Percentiles rank a stretch among this genome's conserved stretches.
phyloP scores from a whole-genome alignment of 2,329 filamentous ascomycete species.

The Zymoseptoria ardabiliae region DNA sequence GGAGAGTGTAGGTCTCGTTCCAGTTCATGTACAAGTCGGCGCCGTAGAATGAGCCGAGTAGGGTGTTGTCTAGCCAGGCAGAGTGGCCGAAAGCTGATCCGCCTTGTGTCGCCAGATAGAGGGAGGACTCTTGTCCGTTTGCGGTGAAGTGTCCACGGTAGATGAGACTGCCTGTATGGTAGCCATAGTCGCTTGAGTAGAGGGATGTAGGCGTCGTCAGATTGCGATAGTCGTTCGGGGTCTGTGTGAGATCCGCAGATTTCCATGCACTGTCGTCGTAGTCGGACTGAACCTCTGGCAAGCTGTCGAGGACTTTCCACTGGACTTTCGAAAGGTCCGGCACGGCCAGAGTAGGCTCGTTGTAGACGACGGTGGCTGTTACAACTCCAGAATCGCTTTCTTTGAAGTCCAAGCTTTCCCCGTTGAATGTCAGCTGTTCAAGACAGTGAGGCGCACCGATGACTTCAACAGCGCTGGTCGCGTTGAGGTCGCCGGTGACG shows the following conservation, averaged over 20 bases:
- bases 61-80: slow-evolving; percentile 57
- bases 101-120: slow-evolving; percentile 54
- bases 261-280: slow-evolving; percentile 68
- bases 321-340: slow-evolving; percentile 52
- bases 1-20: slow-evolving; percentile 52
- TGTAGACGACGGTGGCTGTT: slow-evolving; percentile 45
- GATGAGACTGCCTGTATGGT: slow-evolving; percentile 59
- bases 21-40: slow-evolving; percentile 42
- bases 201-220: slow-evolving; percentile 57
- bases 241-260: slow-evolving; percentile 49
- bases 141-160: slow-evolving; percentile 65
- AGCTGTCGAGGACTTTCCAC: slow-evolving; percentile 64
- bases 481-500: slow-evolving; percentile 65
- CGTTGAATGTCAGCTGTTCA: slow-evolving; percentile 57
- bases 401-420: slow-evolving; percentile 32
- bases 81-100: slow-evolving; percentile 61
- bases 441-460: slow-evolving; percentile 49
- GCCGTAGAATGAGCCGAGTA: slow-evolving; percentile 59
- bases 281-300: slow-evolving; percentile 57
- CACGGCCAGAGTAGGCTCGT: slow-evolving; percentile 44
- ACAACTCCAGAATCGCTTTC: slow-evolving; percentile 37
- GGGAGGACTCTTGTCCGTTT: slow-evolving; percentile 49
- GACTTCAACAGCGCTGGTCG: slow-evolving; percentile 60
- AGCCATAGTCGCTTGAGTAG: slow-evolving; percentile 67
- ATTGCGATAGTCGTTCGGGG: slow-evolving; percentile 51